A percentile compares a stretch with the other conserved stretches of the same genome.
These are phyloP conservation scores for Kodamaea leandrae DNA, from an alignment of 805 yeast species.

Conservation along the genomic window DNA sequence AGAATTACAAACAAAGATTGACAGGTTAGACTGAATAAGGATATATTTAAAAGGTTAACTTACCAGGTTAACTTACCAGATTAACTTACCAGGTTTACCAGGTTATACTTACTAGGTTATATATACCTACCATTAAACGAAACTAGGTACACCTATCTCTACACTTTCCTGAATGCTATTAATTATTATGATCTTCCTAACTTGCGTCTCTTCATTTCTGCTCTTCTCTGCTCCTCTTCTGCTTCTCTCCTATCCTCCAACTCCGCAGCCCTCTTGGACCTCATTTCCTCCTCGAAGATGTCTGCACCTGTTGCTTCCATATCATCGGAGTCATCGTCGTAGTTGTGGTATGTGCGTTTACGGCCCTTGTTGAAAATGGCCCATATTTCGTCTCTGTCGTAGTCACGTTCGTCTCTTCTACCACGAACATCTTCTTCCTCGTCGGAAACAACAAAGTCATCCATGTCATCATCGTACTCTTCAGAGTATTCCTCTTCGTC, in stretches of 20 bases:
- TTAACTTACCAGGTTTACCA: too few species aligned
- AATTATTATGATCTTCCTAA: not conserved
- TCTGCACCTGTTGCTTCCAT: slow-evolving; percentile 97
- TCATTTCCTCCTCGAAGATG: slow-evolving; percentile 75
- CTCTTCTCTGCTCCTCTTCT: slow-evolving; percentile 49
- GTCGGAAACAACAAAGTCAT: slow-evolving; percentile 55
- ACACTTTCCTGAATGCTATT: too few species aligned
- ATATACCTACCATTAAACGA: too few species aligned
- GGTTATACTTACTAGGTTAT: too few species aligned
- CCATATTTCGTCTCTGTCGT: slow-evolving; percentile 88
- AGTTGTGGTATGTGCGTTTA: slow-evolving; percentile 44
- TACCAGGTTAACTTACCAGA: too few species aligned
- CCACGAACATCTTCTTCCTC: slow-evolving; percentile 22
- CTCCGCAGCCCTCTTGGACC: slow-evolving; percentile 65
- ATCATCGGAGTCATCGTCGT: slow-evolving; percentile 55
- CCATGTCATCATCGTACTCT: slow-evolving; percentile 39
- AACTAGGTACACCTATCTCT: too few species aligned
- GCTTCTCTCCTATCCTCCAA: slow-evolving; percentile 75
- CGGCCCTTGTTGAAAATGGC: slow-evolving; percentile 70
- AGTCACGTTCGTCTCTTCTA: slow-evolving; percentile 44
- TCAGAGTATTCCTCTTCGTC: slow-evolving; percentile 19
- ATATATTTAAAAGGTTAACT: too few species aligned
- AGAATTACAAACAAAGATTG: too few species aligned
- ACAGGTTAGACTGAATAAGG: too few species aligned
- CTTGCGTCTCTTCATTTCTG: slow-evolving; percentile 19